These are phyloP conservation scores for Penicillium angulare DNA, from an alignment of 495 filamentous ascomycete genomes.

Conservation along the genomic window DNA sequence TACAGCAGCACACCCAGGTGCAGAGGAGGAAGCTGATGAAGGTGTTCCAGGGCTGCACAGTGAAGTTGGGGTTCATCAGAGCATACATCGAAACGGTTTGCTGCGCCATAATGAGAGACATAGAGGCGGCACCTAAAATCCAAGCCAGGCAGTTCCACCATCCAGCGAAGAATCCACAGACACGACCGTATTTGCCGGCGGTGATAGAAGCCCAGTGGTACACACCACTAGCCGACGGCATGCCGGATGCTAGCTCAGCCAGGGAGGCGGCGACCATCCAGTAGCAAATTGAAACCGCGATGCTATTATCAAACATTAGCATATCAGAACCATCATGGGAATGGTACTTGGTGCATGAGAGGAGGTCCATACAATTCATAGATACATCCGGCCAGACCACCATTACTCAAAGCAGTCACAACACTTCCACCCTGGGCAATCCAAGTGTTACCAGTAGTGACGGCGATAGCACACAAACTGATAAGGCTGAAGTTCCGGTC, in stretches of 20 bases:
- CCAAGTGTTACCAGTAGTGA: constrained; percentile 61
- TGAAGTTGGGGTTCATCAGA: constrained; percentile 63
- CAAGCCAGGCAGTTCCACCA: constrained; percentile 82
- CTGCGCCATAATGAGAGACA: constrained; percentile 65
- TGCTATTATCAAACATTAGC: constrained; percentile 19
- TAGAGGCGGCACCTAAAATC: constrained; percentile 62
- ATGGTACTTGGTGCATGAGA: background rate
- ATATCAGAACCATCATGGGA: background rate
- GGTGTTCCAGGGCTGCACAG: constrained; percentile 66
- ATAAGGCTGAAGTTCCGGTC: constrained; percentile 58
- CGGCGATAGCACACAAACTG: constrained; percentile 54
- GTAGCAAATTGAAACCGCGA: constrained; percentile 51
- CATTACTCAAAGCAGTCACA: constrained; percentile 41
- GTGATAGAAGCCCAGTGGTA: constrained; percentile 86
- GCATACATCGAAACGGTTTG: constrained; percentile 70
- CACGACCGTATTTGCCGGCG: constrained; percentile 65
- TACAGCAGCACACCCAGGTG: constrained; percentile 61
- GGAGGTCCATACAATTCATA: constrained; percentile 48
- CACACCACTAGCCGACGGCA: constrained; percentile 76
- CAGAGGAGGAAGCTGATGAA: constrained; percentile 68
- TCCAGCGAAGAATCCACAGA: constrained; percentile 74
- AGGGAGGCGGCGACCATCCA: constrained; percentile 57
- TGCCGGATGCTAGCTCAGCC: constrained; percentile 73
- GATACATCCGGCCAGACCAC: constrained; percentile 48
- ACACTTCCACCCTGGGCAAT: constrained; percentile 57